A percentile compares a stretch with the other conserved stretches of the same genome.
These are phyloP conservation scores for Neltuma alba DNA, from an alignment of 306 rosid species.

Conservation along the genomic window DNA sequence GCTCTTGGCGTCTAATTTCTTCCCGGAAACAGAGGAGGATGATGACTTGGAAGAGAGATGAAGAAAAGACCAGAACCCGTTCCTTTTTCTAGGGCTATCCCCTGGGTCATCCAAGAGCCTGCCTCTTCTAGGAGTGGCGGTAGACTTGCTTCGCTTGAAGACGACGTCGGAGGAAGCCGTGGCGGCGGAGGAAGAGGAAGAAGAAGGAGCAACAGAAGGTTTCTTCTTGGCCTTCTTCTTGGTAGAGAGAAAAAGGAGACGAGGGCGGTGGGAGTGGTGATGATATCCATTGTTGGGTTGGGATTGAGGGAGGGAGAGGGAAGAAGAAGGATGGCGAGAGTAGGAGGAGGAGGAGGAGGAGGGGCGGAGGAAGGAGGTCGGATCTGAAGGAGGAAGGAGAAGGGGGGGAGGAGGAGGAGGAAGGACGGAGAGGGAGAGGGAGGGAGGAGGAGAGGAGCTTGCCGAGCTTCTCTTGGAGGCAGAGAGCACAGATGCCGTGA, in stretches of 20 bases:
- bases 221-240: slow-evolving; percentile 67
- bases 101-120: slow-evolving; percentile 40
- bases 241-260: slow-evolving; percentile 67
- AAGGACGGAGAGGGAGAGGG: slow-evolving; percentile 63
- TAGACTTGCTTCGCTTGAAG: slow-evolving; percentile 85
- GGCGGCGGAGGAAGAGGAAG: neutral
- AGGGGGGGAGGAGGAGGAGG: slow-evolving; percentile 55
- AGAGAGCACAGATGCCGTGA: slow-evolving; percentile 90
- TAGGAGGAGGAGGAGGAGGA: neutral
- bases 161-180: slow-evolving; percentile 35
- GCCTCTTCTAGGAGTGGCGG: slow-evolving; percentile 60
- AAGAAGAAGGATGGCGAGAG: neutral
- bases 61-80: slow-evolving; percentile 91
- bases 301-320: neutral
- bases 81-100: slow-evolving; percentile 61
- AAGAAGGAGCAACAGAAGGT: slow-evolving; percentile 1
- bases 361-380: slow-evolving; percentile 20
- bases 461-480: slow-evolving; percentile 94
- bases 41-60: slow-evolving; percentile 50
- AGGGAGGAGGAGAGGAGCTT: slow-evolving; percentile 82
- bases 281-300: neutral
- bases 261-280: slow-evolving; percentile 37
- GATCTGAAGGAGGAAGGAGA: slow-evolving; percentile 66
- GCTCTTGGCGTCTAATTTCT: slow-evolving; percentile 20
- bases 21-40: slow-evolving; percentile 28